Evolutionary conservation across 1,284 basidiomycete genomes (phyloP).

Genomic region (Pseudozyma thailandica): DNA sequence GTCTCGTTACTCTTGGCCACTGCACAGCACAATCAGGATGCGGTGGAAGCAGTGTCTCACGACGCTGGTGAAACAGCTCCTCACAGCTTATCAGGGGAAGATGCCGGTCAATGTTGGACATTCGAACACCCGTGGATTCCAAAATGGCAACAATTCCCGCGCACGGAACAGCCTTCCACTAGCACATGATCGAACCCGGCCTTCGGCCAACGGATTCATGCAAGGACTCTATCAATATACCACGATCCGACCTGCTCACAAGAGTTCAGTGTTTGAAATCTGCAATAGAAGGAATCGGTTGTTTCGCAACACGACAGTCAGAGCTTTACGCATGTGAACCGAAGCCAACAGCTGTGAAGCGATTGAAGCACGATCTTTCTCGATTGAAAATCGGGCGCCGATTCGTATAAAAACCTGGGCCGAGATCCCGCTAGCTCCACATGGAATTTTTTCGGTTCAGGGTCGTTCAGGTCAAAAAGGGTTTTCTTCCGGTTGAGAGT

Average conservation of each 20-base stretch:
- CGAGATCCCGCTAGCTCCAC: constrained; percentile 26
- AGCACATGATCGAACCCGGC: too few relatives aligned
- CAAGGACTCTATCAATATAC: too few relatives aligned
- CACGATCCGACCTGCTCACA: neutral
- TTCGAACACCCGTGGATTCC: constrained; percentile 44
- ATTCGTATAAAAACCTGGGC: too few relatives aligned
- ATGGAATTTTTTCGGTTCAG: constrained; percentile 4
- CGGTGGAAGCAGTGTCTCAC: neutral
- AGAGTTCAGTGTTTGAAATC: too few relatives aligned
- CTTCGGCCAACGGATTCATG: neutral
- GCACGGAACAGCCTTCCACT: too few relatives aligned
- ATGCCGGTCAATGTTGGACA: neutral
- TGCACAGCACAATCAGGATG: constrained; percentile 19
- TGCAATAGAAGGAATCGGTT: too few relatives aligned
- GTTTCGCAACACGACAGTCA: too few relatives aligned
- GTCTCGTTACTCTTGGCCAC: constrained; percentile 17
- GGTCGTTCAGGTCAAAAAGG: neutral
- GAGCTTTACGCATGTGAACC: too few relatives aligned
- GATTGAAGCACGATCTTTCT: too few relatives aligned
- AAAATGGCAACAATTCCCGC: constrained; percentile 12
- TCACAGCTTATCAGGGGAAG: neutral
- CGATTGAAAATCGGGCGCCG: too few relatives aligned
- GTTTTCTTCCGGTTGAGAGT: constrained; percentile 1
- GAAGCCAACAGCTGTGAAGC: too few relatives aligned
- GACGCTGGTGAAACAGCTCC: too few relatives aligned